Evolutionary conservation across 805 yeast species (phyloP), one percentile per base, ranked within the genome.

Genomic region (Metschnikowia orientalis): DNA sequence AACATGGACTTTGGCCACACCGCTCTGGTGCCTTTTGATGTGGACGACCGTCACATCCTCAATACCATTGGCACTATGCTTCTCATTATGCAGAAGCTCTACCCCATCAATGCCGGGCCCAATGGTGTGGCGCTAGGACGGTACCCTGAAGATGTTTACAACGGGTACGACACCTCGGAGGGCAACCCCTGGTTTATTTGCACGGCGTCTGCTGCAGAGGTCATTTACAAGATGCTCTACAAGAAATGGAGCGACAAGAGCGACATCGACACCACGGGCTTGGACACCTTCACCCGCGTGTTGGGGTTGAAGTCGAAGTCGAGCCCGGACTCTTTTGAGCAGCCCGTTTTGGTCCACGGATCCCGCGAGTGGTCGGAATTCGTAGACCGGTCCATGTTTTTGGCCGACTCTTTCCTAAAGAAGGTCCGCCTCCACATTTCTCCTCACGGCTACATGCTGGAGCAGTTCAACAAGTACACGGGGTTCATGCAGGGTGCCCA

Each of bases 111-210:
- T 57, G 63, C 66, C 2, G 50, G 62, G 23, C 58, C 42, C 11
- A 36, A 37, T 18, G 83, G 82, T 3, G 79, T 80, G 31, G 95
- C 82, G 0, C 58, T 89, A 33, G 97, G 97, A 3, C 70, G 97
- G 51, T 89, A 89, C 51, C 95, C 97, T 1, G 97, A 89, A 51
- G 97, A 89, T 58, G 55, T 81, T 7, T 89, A 89, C 56, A 81
- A 89, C 54, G 95, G 95, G 0, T 61, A 66, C 39, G 78, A 77
- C 0, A 63, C 72, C 0, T 67, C 80, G 19, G 86, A 80, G 47
- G 97, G 96, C 3, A 88, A 89, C 50, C 97, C 97, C 5, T 89
- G 97, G 97, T 87, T 88, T 52, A 72, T 89, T 37, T 63, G 84
- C 3, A 83, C 90, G 1, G 74, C 82, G 1, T 66, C 82, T 3